Conservation (phyloP, 164 flowering plant species). For the Pachysandra terminalis region DNA sequence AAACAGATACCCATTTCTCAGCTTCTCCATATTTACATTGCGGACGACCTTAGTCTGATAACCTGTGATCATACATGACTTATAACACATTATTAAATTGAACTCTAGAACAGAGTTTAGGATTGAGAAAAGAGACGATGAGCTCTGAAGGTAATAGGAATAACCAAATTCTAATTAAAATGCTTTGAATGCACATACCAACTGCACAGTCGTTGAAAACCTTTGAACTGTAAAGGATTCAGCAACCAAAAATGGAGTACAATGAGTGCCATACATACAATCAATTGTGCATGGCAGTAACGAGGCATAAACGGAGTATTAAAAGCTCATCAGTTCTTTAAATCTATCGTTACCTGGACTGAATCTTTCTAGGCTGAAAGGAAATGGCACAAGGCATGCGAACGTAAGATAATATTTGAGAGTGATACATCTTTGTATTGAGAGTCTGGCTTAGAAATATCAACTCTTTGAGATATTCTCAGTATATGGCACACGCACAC, state of each 20-base stretch:
- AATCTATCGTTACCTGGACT: neutral
- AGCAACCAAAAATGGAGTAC: neutral
- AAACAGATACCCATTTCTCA: slow-evolving; percentile 50
- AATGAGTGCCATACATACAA: neutral
- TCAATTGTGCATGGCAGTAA: neutral
- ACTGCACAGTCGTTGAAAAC: slow-evolving; percentile 6
- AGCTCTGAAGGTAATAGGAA: neutral
- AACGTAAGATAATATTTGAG: slow-evolving; percentile 8
- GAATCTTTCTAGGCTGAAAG: slow-evolving; percentile 1
- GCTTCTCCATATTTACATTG: slow-evolving; percentile 53
- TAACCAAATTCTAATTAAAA: neutral
- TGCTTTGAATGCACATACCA: neutral
- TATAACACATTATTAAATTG: neutral
- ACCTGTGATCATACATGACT: slow-evolving; percentile 18
- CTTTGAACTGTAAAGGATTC: slow-evolving; percentile 4
- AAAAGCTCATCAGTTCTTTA: neutral
- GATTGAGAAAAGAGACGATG: neutral
- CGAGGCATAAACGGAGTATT: neutral
- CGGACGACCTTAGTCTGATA: slow-evolving; percentile 47
- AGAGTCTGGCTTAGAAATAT: neutral
- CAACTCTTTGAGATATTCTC: neutral
- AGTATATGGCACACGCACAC: neutral
- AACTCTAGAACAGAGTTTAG: neutral
- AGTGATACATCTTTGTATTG: slow-evolving; percentile 12
- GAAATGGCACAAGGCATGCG: slow-evolving; percentile 3